A percentile compares a stretch with the other conserved stretches of the same genome.
Conservation (phyloP, 306 rosid species). For the Prunus mira region DNA sequence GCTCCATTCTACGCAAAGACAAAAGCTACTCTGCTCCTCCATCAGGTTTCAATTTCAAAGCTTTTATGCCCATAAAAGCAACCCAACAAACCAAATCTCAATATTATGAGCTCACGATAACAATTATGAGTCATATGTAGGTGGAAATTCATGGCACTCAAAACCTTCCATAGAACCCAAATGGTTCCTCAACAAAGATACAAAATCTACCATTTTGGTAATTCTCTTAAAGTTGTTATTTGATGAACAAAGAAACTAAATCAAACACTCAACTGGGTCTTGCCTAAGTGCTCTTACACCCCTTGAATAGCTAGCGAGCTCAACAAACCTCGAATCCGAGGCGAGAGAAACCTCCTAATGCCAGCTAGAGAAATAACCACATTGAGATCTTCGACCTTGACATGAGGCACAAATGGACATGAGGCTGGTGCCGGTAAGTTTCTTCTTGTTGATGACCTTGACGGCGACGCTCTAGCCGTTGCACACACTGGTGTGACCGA, state of each 20-base stretch:
- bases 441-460: too few relatives aligned
- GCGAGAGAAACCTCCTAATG: slow-evolving; percentile 62
- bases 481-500: too few relatives aligned
- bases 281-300: slow-evolving; percentile 90
- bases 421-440: too few relatives aligned
- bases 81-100: neutral
- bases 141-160: slow-evolving; percentile 63
- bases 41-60: slow-evolving; percentile 55
- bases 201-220: slow-evolving; percentile 80
- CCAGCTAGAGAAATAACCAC: slow-evolving; percentile 52
- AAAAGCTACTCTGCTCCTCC: slow-evolving; percentile 84
- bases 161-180: slow-evolving; percentile 64
- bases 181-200: slow-evolving; percentile 63
- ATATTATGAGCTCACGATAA: neutral
- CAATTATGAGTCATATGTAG: neutral
- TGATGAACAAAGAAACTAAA: slow-evolving; percentile 89
- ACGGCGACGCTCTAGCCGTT: too few relatives aligned
- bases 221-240: slow-evolving; percentile 80
- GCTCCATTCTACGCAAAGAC: slow-evolving; percentile 64
- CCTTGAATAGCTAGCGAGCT: slow-evolving; percentile 45
- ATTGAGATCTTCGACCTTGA: slow-evolving; percentile 51
- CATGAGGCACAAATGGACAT: too few relatives aligned
- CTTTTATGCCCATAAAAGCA: slow-evolving; percentile 39
- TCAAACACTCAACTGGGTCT: slow-evolving; percentile 81
- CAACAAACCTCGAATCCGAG: slow-evolving; percentile 61